Percentiles rank a stretch among this genome's conserved stretches.
Conservation (phyloP, 805 yeast species). For the Zygosaccharomyces bisporus region DNA sequence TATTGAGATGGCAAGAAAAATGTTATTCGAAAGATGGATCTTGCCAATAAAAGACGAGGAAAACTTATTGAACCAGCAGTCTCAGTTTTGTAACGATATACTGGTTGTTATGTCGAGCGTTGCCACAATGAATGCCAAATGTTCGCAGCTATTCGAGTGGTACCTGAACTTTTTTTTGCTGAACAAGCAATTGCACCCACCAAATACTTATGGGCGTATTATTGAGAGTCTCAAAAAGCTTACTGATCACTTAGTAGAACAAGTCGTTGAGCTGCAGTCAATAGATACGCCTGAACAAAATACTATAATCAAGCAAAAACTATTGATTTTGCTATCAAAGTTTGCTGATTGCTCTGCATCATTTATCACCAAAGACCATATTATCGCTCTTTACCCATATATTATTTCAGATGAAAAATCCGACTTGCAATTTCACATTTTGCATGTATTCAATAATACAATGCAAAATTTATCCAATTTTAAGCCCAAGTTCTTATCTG, state of each 20-base stretch:
- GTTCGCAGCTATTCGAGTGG: constrained; percentile 44
- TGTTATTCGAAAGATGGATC: constrained; percentile 42
- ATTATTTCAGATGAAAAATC: constrained; percentile 48
- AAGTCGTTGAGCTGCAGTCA: constrained; percentile 28
- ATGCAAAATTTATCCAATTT: constrained; percentile 45
- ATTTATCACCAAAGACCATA: constrained; percentile 62
- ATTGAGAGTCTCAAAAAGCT: constrained; percentile 15
- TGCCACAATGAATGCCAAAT: constrained; percentile 38
- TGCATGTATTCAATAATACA: constrained; percentile 51
- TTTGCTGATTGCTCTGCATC: constrained; percentile 51
- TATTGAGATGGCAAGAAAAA: constrained; percentile 40
- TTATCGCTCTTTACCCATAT: constrained; percentile 61
- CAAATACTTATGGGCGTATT: constrained; percentile 10
- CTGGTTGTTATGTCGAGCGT: constrained; percentile 41
- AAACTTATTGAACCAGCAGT: constrained; percentile 14
- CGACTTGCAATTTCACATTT: constrained; percentile 43
- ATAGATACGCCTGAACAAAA: constrained; percentile 26
- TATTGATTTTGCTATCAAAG: constrained; percentile 43
- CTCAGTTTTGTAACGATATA: constrained; percentile 14
- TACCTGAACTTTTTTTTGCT: constrained; percentile 47
- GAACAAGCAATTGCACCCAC: constrained; percentile 25
- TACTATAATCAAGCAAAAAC: neutral
- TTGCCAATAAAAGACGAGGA: constrained; percentile 10
- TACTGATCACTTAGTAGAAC: constrained; percentile 28
- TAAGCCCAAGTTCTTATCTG: constrained; percentile 47